Conservation (phyloP, 2,329 filamentous ascomycete genomes). For the Fusarium nelsonii region DNA sequence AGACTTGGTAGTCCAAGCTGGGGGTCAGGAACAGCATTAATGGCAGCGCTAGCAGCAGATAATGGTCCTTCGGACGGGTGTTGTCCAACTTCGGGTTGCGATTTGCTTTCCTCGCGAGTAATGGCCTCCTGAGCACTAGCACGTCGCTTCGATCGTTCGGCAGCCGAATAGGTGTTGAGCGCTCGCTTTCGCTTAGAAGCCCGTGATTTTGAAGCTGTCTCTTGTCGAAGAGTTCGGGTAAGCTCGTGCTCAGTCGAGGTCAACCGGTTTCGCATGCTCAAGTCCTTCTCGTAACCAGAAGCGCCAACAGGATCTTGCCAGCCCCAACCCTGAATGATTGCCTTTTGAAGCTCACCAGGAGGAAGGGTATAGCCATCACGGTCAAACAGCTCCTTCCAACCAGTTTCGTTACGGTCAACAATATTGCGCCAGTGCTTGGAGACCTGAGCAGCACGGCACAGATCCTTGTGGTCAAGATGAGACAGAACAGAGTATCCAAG, state of each 20-base stretch:
- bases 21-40: conserved; percentile 83
- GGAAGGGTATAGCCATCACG: conserved; percentile 83
- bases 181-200: conserved; percentile 69
- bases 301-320: conserved; percentile 89
- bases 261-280: conserved; percentile 70
- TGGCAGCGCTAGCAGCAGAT: conserved; percentile 87
- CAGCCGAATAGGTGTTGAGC: conserved; percentile 58
- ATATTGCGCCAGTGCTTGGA: conserved; percentile 94
- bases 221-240: conserved; percentile 57
- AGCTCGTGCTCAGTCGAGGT: conserved; percentile 67
- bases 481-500: conserved; percentile 88
- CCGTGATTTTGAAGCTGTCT: conserved; percentile 59
- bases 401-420: conserved; percentile 91
- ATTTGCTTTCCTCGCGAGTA: conserved; percentile 57
- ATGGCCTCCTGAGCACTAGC: conserved; percentile 62
- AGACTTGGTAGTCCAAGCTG: conserved; percentile 82
- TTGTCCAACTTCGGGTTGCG: conserved; percentile 57
- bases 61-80: conserved; percentile 83
- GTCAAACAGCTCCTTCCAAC: conserved; percentile 94
- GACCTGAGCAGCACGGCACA: conserved; percentile 91
- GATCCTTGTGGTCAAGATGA: conserved; percentile 85
- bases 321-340: conserved; percentile 93
- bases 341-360: conserved; percentile 84
- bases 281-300: conserved; percentile 83
- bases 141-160: conserved; percentile 67